Evolutionary conservation across 2,329 filamentous ascomycete species (phyloP).

Genomic region (Aspergillus pseudonomiae): DNA sequence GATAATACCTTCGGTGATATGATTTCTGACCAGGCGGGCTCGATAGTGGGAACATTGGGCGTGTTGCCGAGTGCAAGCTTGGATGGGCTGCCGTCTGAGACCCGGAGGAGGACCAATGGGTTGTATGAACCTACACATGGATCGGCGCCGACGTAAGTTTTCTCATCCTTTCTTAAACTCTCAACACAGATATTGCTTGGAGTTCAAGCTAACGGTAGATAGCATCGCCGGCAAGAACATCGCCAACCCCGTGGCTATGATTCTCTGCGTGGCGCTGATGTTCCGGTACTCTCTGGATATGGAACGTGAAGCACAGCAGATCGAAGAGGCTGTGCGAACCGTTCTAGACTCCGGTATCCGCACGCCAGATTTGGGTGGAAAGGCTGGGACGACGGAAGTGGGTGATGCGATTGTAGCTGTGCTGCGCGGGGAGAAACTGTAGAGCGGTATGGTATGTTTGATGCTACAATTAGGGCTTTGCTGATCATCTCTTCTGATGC

Average conservation of each 20-base stretch:
- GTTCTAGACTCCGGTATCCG: conserved; percentile 75
- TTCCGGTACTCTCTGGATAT: conserved; percentile 84
- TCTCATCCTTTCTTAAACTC: neutral
- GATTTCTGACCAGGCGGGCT: conserved; percentile 86
- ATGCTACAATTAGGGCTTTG: neutral
- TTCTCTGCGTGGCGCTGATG: conserved; percentile 91
- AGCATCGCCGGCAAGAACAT: conserved; percentile 87
- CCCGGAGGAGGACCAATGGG: conserved; percentile 74
- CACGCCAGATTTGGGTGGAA: conserved; percentile 81
- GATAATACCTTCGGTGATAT: conserved; percentile 94
- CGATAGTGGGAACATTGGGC: conserved; percentile 84
- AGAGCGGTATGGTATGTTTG: neutral
- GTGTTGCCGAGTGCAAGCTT: conserved; percentile 83
- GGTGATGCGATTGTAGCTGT: conserved; percentile 76
- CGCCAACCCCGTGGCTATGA: conserved; percentile 85
- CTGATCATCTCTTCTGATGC: neutral
- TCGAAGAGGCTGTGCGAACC: conserved; percentile 77
- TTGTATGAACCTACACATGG: conserved; percentile 94
- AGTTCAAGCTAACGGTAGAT: neutral
- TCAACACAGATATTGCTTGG: neutral
- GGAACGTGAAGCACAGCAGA: conserved; percentile 70
- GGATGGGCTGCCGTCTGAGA: conserved; percentile 70
- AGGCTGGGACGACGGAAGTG: conserved; percentile 68
- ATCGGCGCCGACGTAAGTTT: conserved; percentile 42
- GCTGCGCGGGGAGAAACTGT: conserved; percentile 53